phyloP scores from a whole-genome alignment of 371 early-diverging fungal species.

The Lichtheimia ornata region DNA sequence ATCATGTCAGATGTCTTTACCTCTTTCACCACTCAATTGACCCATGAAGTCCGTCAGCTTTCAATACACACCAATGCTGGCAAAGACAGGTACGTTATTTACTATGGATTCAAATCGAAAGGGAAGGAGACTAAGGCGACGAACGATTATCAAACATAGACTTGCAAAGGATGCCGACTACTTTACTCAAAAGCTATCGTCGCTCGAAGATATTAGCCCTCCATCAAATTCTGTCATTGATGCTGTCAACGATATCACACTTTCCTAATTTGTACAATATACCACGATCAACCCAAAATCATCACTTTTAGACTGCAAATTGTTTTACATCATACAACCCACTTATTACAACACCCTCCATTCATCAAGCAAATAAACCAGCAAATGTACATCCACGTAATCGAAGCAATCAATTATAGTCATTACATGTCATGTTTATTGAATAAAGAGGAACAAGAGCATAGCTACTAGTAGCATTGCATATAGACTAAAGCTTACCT shows the following conservation, averaged over 20 bases:
- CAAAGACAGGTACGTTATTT: conserved; percentile 61
- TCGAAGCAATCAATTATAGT: too few relatives aligned
- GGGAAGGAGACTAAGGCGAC: too few relatives aligned
- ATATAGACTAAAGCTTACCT: too few relatives aligned
- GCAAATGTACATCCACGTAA: too few relatives aligned
- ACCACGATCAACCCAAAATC: not conserved
- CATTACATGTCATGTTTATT: too few relatives aligned
- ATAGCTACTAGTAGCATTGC: too few relatives aligned
- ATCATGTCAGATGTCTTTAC: conserved; percentile 77
- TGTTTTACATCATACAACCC: not conserved
- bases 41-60: conserved; percentile 68
- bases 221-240: conserved; percentile 78
- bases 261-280: not conserved
- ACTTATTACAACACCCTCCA: not conserved
- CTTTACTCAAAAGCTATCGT: conserved; percentile 64
- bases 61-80: conserved; percentile 73
- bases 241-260: conserved; percentile 42
- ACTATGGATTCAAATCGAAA: not conserved
- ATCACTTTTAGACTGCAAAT: conserved; percentile 2
- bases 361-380: not conserved
- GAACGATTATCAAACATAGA: conserved; percentile 32
- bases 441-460: too few relatives aligned
- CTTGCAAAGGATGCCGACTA: conserved; percentile 76
- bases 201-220: conserved; percentile 71
- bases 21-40: conserved; percentile 72